phyloP scores from a whole-genome alignment of 345 rosid species.

The Raphanus raphanistrum region DNA sequence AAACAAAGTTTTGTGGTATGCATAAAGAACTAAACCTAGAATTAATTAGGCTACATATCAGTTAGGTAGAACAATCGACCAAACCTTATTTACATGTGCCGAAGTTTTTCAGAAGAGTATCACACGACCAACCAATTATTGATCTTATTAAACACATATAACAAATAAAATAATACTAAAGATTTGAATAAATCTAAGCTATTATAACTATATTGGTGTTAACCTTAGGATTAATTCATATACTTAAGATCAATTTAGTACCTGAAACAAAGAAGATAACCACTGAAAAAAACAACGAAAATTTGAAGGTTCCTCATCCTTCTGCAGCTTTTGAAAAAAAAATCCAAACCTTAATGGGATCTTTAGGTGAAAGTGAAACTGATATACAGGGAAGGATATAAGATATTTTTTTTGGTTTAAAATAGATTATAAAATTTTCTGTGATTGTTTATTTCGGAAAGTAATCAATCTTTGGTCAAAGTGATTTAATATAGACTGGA shows the following conservation, averaged over 20 bases:
- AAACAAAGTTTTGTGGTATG: background rate
- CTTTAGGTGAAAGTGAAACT: background rate
- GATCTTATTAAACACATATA: background rate
- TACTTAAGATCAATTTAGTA: background rate
- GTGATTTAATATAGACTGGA: background rate
- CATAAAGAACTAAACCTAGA: background rate
- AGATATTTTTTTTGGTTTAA: background rate
- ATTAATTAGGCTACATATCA: background rate
- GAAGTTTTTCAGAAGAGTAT: background rate
- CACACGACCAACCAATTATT: background rate
- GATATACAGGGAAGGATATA: background rate
- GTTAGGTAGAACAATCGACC: background rate
- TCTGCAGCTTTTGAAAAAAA: background rate
- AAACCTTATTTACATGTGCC: background rate
- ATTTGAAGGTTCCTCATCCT: slow-evolving; percentile 23
- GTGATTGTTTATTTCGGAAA: background rate
- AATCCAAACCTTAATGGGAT: background rate
- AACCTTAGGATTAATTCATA: background rate
- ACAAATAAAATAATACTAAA: too few species aligned
- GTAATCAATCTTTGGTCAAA: slow-evolving; percentile 9
- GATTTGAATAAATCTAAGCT: background rate
- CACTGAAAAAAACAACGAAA: slow-evolving; percentile 21
- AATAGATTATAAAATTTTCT: background rate
- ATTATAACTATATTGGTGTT: background rate
- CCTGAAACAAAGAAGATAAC: slow-evolving; percentile 33